Conservation (phyloP, 2,329 filamentous ascomycete species). For the Thielaviopsis populi region DNA sequence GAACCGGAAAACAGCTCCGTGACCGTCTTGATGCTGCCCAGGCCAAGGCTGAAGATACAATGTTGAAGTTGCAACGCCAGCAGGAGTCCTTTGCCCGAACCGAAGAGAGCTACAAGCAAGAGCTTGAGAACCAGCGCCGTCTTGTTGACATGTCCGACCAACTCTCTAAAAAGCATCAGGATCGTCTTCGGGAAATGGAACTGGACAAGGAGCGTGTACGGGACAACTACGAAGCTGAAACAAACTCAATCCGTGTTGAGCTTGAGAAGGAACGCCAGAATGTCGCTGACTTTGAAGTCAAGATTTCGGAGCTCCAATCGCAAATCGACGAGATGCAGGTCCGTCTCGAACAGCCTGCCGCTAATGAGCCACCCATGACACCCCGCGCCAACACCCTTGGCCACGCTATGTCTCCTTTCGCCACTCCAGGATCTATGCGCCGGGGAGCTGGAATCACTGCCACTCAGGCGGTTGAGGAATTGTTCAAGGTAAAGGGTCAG, state of each 20-base stretch:
- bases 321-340: conserved; percentile 40
- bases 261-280: conserved; percentile 39
- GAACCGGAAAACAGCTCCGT: conserved; percentile 66
- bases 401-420: conserved; percentile 46
- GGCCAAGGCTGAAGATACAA: conserved; percentile 70
- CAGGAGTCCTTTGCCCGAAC: conserved; percentile 67
- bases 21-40: conserved; percentile 71
- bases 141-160: conserved; percentile 72
- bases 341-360: conserved; percentile 27
- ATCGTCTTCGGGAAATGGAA: conserved; percentile 56
- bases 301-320: conserved; percentile 35
- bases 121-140: conserved; percentile 66
- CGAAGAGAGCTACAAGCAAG: conserved; percentile 76
- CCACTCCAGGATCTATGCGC: conserved; percentile 43
- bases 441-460: conserved; percentile 41
- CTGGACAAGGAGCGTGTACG: conserved; percentile 43
- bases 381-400: conserved; percentile 43
- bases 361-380: conserved; percentile 40
- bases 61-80: conserved; percentile 68
- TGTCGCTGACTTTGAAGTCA: conserved; percentile 33
- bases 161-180: conserved; percentile 55
- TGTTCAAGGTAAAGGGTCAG: conserved; percentile 54
- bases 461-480: conserved; percentile 48
- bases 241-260: conserved; percentile 40
- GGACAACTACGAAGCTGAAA: conserved; percentile 49